These are phyloP conservation scores for Solanum etuberosum DNA, from an alignment of 257 asterid species.

Conservation along the genomic window DNA sequence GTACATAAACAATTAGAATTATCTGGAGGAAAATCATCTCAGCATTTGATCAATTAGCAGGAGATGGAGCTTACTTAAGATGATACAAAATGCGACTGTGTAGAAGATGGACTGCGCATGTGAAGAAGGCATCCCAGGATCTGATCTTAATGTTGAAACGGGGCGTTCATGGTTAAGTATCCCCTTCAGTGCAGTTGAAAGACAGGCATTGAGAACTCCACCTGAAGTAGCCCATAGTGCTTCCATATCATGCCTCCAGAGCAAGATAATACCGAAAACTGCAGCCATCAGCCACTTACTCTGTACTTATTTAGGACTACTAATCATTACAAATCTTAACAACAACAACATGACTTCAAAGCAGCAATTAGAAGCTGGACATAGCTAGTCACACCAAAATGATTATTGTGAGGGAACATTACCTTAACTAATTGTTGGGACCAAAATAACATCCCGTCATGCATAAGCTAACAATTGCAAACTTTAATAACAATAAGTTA, in stretches of 20 bases:
- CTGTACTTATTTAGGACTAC: slow-evolving; percentile 26
- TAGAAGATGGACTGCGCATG: slow-evolving; percentile 68
- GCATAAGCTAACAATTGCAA: neutral
- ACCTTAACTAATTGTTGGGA: neutral
- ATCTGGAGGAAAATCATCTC: neutral
- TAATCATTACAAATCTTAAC: neutral
- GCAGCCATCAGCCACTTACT: slow-evolving; percentile 61
- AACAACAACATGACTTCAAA: neutral
- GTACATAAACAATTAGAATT: neutral
- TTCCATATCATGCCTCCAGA: slow-evolving; percentile 71
- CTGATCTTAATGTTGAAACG: slow-evolving; percentile 43
- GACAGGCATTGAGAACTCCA: slow-evolving; percentile 14
- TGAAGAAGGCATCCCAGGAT: slow-evolving; percentile 95
- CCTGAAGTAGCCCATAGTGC: slow-evolving; percentile 66
- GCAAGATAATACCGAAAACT: slow-evolving; percentile 18
- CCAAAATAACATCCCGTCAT: too few species aligned
- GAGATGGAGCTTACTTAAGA: slow-evolving; percentile 33
- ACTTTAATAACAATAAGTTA: neutral
- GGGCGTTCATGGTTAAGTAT: slow-evolving; percentile 73
- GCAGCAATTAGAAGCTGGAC: neutral
- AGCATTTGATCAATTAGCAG: neutral
- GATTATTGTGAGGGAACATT: neutral
- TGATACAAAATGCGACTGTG: slow-evolving; percentile 21
- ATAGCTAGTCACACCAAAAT: neutral
- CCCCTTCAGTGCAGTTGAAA: slow-evolving; percentile 40